Evolutionary conservation across 352 stramenopile genomes (phyloP).

Genomic region (Phytophthora citricola): DNA sequence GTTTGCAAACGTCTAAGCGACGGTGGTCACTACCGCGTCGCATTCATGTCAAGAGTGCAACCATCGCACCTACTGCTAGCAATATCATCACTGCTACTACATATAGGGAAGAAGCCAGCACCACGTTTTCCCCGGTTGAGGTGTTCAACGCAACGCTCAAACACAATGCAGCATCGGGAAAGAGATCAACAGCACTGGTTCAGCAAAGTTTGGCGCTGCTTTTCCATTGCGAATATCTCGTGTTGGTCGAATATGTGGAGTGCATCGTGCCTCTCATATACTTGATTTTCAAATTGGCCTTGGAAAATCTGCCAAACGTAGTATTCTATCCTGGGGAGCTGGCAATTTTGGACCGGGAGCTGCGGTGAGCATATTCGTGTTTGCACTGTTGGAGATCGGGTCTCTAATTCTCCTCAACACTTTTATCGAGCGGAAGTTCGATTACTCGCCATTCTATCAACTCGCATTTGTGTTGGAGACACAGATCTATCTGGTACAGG

Average conservation of each 20-base stretch:
- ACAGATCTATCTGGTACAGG: conserved; percentile 2
- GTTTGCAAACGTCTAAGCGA: neutral
- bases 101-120: no score
- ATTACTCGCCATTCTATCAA: conserved; percentile 7
- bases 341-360: neutral
- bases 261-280: conserved; percentile 13
- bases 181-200: conserved; percentile 4
- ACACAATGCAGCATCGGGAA: neutral
- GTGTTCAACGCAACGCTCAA: neutral
- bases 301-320: conserved; percentile 39
- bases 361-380: neutral
- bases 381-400: conserved; percentile 1
- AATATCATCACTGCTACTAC: neutral
- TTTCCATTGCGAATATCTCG: conserved; percentile 37
- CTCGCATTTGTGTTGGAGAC: conserved; percentile 14
- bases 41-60: neutral
- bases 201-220: conserved; percentile 28
- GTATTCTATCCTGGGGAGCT: conserved; percentile 31
- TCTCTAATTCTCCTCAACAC: neutral
- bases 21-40: neutral
- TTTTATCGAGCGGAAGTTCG: conserved; percentile 2
- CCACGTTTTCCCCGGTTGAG: neutral
- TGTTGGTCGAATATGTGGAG: conserved; percentile 7
- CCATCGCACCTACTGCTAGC: neutral
- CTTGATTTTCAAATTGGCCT: conserved; percentile 31